These are phyloP conservation scores for Pythium insidiosum DNA, from an alignment of 352 stramenopile species.

Conservation along the genomic window DNA sequence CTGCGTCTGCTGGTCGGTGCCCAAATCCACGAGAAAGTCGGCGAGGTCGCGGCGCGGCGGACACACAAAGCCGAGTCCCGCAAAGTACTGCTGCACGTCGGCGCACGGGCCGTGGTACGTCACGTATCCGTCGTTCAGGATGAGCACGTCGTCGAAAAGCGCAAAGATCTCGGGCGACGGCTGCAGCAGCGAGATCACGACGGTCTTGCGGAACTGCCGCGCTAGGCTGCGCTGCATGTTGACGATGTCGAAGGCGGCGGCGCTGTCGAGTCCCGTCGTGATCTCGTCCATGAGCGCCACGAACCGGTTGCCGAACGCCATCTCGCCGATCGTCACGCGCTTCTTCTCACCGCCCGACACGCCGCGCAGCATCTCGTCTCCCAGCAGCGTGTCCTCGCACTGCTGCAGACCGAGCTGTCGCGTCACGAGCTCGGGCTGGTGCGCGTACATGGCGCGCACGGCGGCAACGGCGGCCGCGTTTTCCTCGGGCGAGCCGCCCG, in stretches of 20 bases:
- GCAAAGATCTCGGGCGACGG: conserved; percentile 18
- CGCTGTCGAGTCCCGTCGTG: conserved; percentile 87
- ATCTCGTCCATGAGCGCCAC: conserved; percentile 88
- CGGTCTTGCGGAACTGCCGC: conserved; percentile 19
- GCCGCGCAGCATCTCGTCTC: conserved; percentile 29
- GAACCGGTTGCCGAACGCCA: conserved; percentile 57
- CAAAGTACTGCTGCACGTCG: conserved; percentile 15
- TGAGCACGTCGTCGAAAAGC: conserved; percentile 18
- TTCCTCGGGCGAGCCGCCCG: conserved; percentile 13
- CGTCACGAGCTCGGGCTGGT: conserved; percentile 27
- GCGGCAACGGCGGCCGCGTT: conserved; percentile 10
- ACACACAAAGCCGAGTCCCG: conserved; percentile 13
- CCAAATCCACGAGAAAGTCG: conserved; percentile 17
- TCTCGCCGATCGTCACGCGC: conserved; percentile 42
- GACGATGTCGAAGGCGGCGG: conserved; percentile 88
- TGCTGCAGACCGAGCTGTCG: conserved; percentile 28
- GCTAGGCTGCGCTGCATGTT: conserved; percentile 32
- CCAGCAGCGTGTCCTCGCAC: conserved; percentile 34
- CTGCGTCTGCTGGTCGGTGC: conserved; percentile 11
- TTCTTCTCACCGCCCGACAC: conserved; percentile 39
- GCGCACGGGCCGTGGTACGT: conserved; percentile 19
- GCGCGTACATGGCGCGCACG: conserved; percentile 10
- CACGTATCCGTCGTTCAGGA: conserved; percentile 13
- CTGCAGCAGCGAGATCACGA: conserved; percentile 22
- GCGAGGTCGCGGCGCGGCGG: conserved; percentile 13